Conservation (phyloP, 2,329 filamentous ascomycete species). For the Kalaharituber pfeilii region DNA sequence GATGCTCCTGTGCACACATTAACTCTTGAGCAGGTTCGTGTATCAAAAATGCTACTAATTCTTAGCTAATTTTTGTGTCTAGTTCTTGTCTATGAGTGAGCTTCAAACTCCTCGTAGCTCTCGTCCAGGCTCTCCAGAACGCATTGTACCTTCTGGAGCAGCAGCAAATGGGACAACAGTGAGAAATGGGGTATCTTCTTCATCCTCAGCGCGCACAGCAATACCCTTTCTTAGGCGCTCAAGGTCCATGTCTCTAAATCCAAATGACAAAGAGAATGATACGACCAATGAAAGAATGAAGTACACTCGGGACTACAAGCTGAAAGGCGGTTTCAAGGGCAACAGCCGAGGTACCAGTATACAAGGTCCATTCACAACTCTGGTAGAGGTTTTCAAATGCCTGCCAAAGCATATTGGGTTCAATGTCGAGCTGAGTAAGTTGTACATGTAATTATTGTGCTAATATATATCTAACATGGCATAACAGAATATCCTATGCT, state of each 20-base stretch:
- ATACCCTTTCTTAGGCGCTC: slow-evolving; percentile 20
- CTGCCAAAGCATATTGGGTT: slow-evolving; percentile 73
- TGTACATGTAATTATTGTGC: no score
- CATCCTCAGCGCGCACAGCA: no score
- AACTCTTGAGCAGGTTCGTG: slow-evolving; percentile 56
- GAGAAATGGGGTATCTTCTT: background rate
- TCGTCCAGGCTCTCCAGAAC: slow-evolving; percentile 25
- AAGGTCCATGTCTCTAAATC: slow-evolving; percentile 25
- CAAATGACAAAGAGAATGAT: slow-evolving; percentile 30
- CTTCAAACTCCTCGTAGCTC: slow-evolving; percentile 33
- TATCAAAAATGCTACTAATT: background rate
- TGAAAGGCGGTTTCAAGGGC: slow-evolving; percentile 74
- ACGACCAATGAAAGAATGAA: slow-evolving; percentile 84
- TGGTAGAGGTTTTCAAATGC: slow-evolving; percentile 81
- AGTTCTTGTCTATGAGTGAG: slow-evolving; percentile 68
- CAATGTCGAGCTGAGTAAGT: slow-evolving; percentile 82
- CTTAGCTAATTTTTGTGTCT: slow-evolving; percentile 4
- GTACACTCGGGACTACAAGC: slow-evolving; percentile 87
- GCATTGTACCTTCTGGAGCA: slow-evolving; percentile 14
- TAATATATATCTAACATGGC: background rate
- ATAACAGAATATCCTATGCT: slow-evolving; percentile 76
- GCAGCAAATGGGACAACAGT: background rate
- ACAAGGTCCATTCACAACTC: slow-evolving; percentile 83
- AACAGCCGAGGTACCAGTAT: slow-evolving; percentile 91
- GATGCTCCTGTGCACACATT: slow-evolving; percentile 92